Evolutionary conservation across 2,329 filamentous ascomycete species (phyloP).

Genomic region (Trichoderma sp.): DNA sequence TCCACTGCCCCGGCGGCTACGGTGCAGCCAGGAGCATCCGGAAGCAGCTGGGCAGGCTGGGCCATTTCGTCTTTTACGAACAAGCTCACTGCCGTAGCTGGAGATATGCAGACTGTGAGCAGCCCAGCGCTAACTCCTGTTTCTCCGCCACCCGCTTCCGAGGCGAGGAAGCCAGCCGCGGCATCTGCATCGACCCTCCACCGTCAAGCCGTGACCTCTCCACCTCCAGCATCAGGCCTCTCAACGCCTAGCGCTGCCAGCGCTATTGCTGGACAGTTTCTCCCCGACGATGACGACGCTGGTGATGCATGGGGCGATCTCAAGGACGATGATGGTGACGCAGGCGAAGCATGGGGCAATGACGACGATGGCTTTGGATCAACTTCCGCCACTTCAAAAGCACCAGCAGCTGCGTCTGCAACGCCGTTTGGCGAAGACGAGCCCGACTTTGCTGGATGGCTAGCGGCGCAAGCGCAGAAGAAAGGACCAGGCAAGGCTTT

Average conservation of each 20-base stretch:
- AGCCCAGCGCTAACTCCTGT: constrained; percentile 47
- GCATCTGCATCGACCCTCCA: constrained; percentile 62
- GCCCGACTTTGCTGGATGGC: constrained; percentile 94
- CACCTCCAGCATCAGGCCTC: constrained; percentile 50
- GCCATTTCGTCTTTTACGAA: constrained; percentile 98
- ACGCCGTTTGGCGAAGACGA: constrained; percentile 80
- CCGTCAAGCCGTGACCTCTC: constrained; percentile 60
- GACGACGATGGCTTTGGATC: constrained; percentile 51
- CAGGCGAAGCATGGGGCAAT: constrained; percentile 75
- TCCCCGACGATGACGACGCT: constrained; percentile 60
- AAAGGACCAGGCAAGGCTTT: constrained; percentile 68
- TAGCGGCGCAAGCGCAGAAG: constrained; percentile 79
- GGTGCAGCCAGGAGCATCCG: constrained; percentile 64
- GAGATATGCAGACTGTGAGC: constrained; percentile 73
- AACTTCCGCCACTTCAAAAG: constrained; percentile 39
- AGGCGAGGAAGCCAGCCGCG: constrained; percentile 44
- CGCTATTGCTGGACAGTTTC: constrained; percentile 53
- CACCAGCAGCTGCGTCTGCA: constrained; percentile 40
- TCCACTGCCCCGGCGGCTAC: constrained; percentile 75
- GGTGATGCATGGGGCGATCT: constrained; percentile 74
- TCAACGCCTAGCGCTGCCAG: constrained; percentile 49
- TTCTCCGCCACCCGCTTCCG: constrained; percentile 45
- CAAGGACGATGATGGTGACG: constrained; percentile 52
- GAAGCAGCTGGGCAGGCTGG: constrained; percentile 80
- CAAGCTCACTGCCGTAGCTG: constrained; percentile 79